Base-by-base conservation (phyloP, 495 filamentous ascomycete genomes). In the Cercophora sp. region DNA sequence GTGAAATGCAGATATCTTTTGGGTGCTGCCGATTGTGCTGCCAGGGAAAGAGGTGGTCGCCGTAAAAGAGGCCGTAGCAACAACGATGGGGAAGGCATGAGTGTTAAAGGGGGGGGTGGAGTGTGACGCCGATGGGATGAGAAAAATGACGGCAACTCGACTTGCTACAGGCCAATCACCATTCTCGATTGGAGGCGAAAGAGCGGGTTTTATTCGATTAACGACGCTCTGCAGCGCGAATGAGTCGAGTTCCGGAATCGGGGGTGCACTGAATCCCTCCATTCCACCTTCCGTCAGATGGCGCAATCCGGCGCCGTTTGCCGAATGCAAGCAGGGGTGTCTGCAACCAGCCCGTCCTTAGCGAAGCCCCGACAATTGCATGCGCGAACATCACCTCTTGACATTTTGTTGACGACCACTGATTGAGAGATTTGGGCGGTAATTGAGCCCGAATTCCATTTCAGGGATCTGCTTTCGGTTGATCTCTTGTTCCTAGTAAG, bases 1-100 rank as follows among this genome's bases (percentile, higher is more conserved):
- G 65, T 41, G 13, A 16, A 45, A 46, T 72, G 66, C 24, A 72
- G 60, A 24, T 42, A 16, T 52, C 51, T 42, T 5, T 42, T 31
- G 35, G n/a, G 18, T 47, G 27, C n/a, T 50, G 51, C n/a, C n/a
- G n/a, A n/a, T n/a, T n/a, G n/a, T n/a, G n/a, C n/a, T n/a, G n/a
- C n/a, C n/a, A n/a, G n/a, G n/a, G n/a, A n/a, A n/a, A n/a, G n/a
- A n/a, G 24, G 35, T 4, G 24, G 26, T 16, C 27, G 44, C 44
- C 44, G 44, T 11, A 44, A 15, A 26, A 44, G 44, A 18, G 16
- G 44, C 44, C 16, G 44, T 15, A 47, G 44, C 4, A 6, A 23
- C n/a, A n/a, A n/a, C n/a, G n/a, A n/a, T 3, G 44, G 16, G 15
- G 44, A 27, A 9, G 44, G 26, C 9, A 27, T 34, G n/a, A 34